phyloP scores from a whole-genome alignment of 345 rosid genomes.

The Eucalyptus curtisii region DNA sequence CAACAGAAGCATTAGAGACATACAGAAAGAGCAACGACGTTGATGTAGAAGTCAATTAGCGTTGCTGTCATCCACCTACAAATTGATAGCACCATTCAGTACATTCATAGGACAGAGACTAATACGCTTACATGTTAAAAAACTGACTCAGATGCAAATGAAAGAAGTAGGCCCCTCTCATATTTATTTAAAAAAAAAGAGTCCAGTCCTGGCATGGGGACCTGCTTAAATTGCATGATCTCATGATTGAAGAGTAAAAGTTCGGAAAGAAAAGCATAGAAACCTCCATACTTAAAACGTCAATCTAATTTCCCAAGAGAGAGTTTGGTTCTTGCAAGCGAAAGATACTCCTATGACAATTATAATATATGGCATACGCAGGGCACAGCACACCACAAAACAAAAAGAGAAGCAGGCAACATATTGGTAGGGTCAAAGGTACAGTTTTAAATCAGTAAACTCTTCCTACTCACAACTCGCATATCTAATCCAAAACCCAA shows the following conservation, averaged over 20 bases:
- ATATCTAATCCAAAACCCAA: background rate
- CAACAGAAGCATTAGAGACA: conserved; percentile 6
- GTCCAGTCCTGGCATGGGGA: background rate
- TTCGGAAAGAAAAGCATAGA: background rate
- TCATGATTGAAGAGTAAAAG: background rate
- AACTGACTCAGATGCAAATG: background rate
- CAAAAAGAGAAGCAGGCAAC: background rate
- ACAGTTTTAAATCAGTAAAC: background rate
- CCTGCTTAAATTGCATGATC: background rate
- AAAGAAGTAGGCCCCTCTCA: background rate
- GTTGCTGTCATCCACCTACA: conserved; percentile 79
- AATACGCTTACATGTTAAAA: background rate
- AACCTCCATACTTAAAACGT: background rate
- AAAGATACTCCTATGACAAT: background rate
- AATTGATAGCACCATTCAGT: background rate
- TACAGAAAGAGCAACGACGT: conserved; percentile 56
- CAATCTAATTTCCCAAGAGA: background rate
- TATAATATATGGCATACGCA: background rate
- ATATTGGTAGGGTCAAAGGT: background rate
- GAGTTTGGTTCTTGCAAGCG: background rate
- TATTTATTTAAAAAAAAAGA: background rate
- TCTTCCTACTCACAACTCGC: background rate
- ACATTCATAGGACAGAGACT: background rate
- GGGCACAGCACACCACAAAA: background rate
- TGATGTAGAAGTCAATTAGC: conserved; percentile 63